A percentile compares a stretch with the other conserved stretches of the same genome.
Conservation (phyloP, 768 basidiomycete genomes). For the Kwoniella botswanensis region DNA sequence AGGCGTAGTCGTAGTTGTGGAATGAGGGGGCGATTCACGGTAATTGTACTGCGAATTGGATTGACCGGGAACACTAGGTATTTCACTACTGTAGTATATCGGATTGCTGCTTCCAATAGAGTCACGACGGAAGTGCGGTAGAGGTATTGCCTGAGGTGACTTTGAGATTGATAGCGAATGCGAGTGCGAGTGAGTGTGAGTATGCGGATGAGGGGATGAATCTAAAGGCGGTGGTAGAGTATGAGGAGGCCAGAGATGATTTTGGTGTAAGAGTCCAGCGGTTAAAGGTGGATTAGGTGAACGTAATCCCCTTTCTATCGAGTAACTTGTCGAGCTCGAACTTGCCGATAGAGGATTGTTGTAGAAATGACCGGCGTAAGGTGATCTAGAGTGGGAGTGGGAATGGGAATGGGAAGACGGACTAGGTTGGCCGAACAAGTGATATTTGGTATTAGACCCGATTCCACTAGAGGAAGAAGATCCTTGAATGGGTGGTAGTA, state of each 20-base stretch:
- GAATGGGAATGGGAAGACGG: conserved; percentile 5
- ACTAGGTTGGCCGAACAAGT: conserved; percentile 18
- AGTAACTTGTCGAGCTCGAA: conserved; percentile 9
- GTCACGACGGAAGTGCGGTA: background rate
- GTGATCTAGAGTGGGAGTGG: conserved; percentile 20
- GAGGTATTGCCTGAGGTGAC: conserved; percentile 7
- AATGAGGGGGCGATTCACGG: conserved; percentile 4
- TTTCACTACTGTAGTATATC: background rate
- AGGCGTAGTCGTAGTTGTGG: background rate
- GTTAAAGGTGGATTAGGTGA: conserved; percentile 34
- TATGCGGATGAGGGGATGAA: conserved; percentile 2
- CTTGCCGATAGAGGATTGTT: conserved; percentile 16
- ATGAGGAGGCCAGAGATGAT: conserved; percentile 22
- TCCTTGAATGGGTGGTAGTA: conserved; percentile 10
- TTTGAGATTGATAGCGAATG: conserved; percentile 21
- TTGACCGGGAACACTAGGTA: conserved; percentile 12
- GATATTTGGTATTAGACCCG: background rate
- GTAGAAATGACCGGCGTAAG: conserved; percentile 16
- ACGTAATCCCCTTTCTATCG: conserved; percentile 21
- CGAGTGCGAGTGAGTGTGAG: conserved; percentile 6
- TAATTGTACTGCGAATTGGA: conserved; percentile 4
- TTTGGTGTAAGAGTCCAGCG: conserved; percentile 9
- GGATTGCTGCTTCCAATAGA: conserved; percentile 6
- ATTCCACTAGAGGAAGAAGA: conserved; percentile 9
- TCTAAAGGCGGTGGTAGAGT: background rate